Conservation (phyloP, 495 filamentous ascomycete genomes). For the Xylaria sp. region DNA sequence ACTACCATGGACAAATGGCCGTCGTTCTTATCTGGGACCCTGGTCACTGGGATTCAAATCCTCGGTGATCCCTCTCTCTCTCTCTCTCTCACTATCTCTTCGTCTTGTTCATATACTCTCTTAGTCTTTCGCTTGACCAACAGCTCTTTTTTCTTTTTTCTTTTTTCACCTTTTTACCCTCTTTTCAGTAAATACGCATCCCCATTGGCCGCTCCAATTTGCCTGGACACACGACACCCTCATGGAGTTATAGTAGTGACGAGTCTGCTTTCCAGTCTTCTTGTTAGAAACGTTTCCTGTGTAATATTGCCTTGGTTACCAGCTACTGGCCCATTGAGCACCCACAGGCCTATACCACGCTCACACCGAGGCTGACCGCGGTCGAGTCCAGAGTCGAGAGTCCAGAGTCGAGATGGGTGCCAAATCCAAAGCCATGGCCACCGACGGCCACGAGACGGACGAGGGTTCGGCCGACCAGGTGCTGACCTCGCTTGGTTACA, state of each 20-base stretch:
- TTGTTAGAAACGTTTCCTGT: background rate
- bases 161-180: background rate
- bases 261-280: background rate
- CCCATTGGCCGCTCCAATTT: background rate
- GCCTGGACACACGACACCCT: background rate
- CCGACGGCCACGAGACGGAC: constrained; percentile 29
- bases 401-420: constrained; percentile 21
- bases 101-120: constrained; percentile 7
- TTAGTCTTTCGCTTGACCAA: background rate
- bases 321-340: background rate
- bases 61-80: constrained; percentile 18
- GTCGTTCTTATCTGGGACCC: constrained; percentile 10
- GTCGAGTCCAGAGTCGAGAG: no score
- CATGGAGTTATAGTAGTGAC: constrained; percentile 16
- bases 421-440: constrained; percentile 3
- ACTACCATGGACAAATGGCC: constrained; percentile 9
- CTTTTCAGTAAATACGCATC: background rate
- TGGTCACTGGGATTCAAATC: constrained; percentile 10
- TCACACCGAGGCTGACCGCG: background rate
- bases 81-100: background rate
- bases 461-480: constrained; percentile 51
- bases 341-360: background rate
- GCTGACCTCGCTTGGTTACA: constrained; percentile 60
- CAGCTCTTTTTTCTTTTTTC: background rate
- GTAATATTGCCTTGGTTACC: background rate